Evolutionary conservation across 257 asterid genomes (phyloP), one percentile per base, ranked within the genome.

Genomic region (Buddleja alternifolia): DNA sequence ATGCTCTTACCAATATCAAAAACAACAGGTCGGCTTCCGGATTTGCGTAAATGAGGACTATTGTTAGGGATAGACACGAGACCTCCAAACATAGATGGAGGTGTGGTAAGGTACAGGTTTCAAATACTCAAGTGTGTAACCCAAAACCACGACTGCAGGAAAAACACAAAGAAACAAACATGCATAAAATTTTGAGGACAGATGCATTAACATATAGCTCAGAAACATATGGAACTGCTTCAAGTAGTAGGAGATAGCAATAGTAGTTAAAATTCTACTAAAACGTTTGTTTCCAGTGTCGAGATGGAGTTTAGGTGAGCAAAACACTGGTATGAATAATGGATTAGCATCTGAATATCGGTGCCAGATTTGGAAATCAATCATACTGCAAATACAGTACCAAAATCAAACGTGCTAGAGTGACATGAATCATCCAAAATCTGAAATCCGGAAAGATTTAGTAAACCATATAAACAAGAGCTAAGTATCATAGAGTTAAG

Each of bases 1-100:
- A 39, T 51, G 53, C 29, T 72, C 81, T 74, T 79, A 93, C 98
- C 96, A 76, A 81, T 71, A 81, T 90, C 97, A 77, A 72, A 85
- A 71, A 91, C 89, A 83, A 86, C 90, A 21, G 88, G 80, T 64
- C 97, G 86, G 82, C 97, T 94, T 68, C 99, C 97, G 70, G 99
- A 94, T 77, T 85, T 94, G 78, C 97, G 81, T 59, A 94, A 71
- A 78, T 89, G 98, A 67, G 99, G 92, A 86, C 96, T 93, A 58
- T 77, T 84, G 71, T 56, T 71, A 76, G 96, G 90, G 72, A 69
- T 69, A 74, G 86, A 75, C 71, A 71, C 85, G 46, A 77, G 79
- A 77, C 93, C 89, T 85, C 97, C 99, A 80, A 91, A 83, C 97
- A 94, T 87, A 82, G 93, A 89, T 84, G 93, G 88, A 81, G 88